phyloP scores from a whole-genome alignment of 805 yeast species.

The Metschnikowia bowlesiae region DNA sequence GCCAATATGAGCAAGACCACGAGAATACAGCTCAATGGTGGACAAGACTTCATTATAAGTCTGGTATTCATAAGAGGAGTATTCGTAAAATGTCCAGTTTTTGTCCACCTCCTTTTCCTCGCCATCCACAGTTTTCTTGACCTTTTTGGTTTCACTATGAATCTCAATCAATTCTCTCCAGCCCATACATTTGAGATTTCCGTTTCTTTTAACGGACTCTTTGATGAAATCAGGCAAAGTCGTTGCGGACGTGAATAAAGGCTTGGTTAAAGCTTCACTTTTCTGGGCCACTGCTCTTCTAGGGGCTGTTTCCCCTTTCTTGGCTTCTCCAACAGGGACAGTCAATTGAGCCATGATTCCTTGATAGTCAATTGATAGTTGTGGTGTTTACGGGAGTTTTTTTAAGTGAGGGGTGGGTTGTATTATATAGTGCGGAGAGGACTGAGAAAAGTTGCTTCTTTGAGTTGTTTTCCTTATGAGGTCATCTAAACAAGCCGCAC shows the following conservation, averaged over 20 bases:
- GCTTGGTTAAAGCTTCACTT: constrained; percentile 52
- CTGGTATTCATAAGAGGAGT: constrained; percentile 64
- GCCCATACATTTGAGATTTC: constrained; percentile 57
- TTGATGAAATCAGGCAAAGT: constrained; percentile 67
- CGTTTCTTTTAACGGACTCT: constrained; percentile 58
- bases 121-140: constrained; percentile 77
- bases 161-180: constrained; percentile 73
- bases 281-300: constrained; percentile 57
- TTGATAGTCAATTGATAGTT: neutral
- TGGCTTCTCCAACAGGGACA: constrained; percentile 67
- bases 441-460: constrained; percentile 9
- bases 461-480: constrained; percentile 2
- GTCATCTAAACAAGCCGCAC: neutral
- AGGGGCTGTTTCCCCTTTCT: constrained; percentile 78
- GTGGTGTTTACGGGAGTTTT: neutral
- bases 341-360: constrained; percentile 25
- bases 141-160: constrained; percentile 69
- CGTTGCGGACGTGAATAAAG: constrained; percentile 56
- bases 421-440: constrained; percentile 10
- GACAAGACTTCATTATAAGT: constrained; percentile 54
- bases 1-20: constrained; percentile 75
- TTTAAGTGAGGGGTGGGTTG: constrained; percentile 1
- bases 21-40: constrained; percentile 53
- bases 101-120: constrained; percentile 67
- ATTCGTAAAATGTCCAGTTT: constrained; percentile 83